A percentile compares a stretch with the other conserved stretches of the same genome.
phyloP scores from a whole-genome alignment of 2,329 filamentous ascomycete species.

The Cordyceps tenuipes region DNA sequence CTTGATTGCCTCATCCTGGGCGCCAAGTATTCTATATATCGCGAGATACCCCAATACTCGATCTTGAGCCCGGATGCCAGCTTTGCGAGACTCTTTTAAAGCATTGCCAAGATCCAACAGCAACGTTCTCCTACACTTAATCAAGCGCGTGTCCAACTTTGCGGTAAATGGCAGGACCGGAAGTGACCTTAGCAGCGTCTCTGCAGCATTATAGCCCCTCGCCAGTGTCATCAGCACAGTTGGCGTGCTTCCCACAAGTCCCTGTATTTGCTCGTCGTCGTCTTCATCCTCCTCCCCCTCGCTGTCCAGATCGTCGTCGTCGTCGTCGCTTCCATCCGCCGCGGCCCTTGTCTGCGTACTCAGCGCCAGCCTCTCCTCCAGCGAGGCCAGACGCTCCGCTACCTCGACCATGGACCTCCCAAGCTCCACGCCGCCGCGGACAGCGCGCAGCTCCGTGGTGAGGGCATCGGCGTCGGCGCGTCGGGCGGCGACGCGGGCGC shows the following conservation, averaged over 20 bases:
- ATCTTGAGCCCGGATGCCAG: constrained; percentile 33
- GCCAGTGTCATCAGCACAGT: constrained; percentile 38
- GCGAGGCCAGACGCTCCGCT: constrained; percentile 50
- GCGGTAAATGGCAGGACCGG: constrained; percentile 40
- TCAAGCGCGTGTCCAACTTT: constrained; percentile 44
- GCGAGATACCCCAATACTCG: constrained; percentile 44
- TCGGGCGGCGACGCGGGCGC: constrained; percentile 54
- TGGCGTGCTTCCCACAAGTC: constrained; percentile 37
- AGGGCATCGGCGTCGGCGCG: constrained; percentile 54
- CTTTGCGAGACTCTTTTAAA: constrained; percentile 34
- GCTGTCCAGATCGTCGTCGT: constrained; percentile 21
- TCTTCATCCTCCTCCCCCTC: constrained; percentile 34
- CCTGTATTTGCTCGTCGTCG: constrained; percentile 28
- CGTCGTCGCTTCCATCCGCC: neutral
- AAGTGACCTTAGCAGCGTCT: constrained; percentile 34
- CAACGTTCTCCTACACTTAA: constrained; percentile 47
- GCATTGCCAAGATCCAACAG: constrained; percentile 47
- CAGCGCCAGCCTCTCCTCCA: constrained; percentile 58
- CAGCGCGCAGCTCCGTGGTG: constrained; percentile 56
- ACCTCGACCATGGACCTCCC: constrained; percentile 59
- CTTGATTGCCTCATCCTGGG: constrained; percentile 44
- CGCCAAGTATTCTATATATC: constrained; percentile 44
- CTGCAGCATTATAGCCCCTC: constrained; percentile 35
- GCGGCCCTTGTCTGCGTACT: constrained; percentile 24
- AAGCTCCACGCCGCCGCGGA: constrained; percentile 54